phyloP scores from a whole-genome alignment of 345 rosid species.

The Melaleuca alternifolia region DNA sequence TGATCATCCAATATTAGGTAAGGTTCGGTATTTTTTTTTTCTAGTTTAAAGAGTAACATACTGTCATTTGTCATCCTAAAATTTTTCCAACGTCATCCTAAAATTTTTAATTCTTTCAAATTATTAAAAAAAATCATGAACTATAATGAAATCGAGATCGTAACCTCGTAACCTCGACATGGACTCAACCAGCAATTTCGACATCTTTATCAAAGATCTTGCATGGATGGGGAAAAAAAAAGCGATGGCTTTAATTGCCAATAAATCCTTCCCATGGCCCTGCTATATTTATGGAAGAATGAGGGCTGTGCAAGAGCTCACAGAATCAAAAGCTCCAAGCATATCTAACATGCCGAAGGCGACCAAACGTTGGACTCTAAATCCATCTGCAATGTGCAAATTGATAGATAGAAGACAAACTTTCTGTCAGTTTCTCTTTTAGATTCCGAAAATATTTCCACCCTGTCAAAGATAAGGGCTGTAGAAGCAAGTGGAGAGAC shows the following conservation, averaged over 20 bases:
- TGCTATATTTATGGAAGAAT: background rate
- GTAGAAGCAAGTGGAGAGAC: slow-evolving; percentile 23
- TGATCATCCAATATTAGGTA: too few relatives aligned
- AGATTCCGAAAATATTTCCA: slow-evolving; percentile 6
- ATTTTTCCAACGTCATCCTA: background rate
- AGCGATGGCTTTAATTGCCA: background rate
- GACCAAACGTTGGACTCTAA: background rate
- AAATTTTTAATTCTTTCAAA: background rate
- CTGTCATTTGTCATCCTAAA: background rate
- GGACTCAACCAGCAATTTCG: background rate
- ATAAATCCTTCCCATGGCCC: background rate
- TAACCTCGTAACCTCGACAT: rapidly evolving
- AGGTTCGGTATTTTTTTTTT: too few relatives aligned
- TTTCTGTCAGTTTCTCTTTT: background rate
- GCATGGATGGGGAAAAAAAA: background rate
- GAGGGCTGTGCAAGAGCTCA: background rate
- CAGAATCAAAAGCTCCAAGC: background rate
- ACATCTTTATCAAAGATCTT: background rate
- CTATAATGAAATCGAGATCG: background rate
- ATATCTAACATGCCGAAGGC: background rate
- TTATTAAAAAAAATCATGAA: background rate
- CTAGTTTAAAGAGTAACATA: background rate
- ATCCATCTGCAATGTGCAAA: background rate
- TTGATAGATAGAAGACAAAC: background rate
- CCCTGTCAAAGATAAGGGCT: slow-evolving; percentile 23